Evolutionary conservation across 441 rosid species (phyloP).

Genomic region (Mallotus repandus): DNA sequence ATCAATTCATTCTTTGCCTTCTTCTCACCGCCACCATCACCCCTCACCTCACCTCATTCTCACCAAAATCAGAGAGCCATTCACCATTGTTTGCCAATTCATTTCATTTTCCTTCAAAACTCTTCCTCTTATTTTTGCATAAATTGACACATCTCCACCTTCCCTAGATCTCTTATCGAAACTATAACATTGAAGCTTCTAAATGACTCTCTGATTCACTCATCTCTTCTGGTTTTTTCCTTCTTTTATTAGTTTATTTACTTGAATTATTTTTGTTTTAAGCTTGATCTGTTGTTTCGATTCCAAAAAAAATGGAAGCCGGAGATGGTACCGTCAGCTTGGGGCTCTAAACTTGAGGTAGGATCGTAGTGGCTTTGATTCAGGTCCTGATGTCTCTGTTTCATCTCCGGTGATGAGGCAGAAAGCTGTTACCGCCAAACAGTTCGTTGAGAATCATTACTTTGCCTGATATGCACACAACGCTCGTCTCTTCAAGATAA

Average conservation of each 20-base stretch:
- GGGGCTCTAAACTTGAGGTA: constrained; percentile 59
- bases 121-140: constrained; percentile 23
- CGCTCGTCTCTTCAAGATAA: too few species aligned
- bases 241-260: neutral
- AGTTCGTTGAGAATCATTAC: constrained; percentile 95
- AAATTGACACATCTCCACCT: constrained; percentile 26
- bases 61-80: too few species aligned
- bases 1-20: too few species aligned
- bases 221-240: constrained; percentile 4
- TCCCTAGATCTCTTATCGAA: constrained; percentile 49
- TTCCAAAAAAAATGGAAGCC: constrained; percentile 59
- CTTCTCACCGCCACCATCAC: too few species aligned
- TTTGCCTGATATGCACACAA: too few species aligned
- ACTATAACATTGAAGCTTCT: constrained; percentile 22
- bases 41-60: too few species aligned
- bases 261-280: neutral
- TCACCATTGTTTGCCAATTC: too few species aligned
- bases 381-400: constrained; percentile 65
- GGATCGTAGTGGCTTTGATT: constrained; percentile 55
- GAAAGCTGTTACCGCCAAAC: constrained; percentile 96
- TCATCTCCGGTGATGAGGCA: constrained; percentile 95
- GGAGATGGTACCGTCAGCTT: constrained; percentile 72
- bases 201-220: constrained; percentile 22
- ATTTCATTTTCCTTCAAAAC: constrained; percentile 34
- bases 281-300: constrained; percentile 18